phyloP scores from a whole-genome alignment of 148 eudicot species.

The Polygonum aviculare region DNA sequence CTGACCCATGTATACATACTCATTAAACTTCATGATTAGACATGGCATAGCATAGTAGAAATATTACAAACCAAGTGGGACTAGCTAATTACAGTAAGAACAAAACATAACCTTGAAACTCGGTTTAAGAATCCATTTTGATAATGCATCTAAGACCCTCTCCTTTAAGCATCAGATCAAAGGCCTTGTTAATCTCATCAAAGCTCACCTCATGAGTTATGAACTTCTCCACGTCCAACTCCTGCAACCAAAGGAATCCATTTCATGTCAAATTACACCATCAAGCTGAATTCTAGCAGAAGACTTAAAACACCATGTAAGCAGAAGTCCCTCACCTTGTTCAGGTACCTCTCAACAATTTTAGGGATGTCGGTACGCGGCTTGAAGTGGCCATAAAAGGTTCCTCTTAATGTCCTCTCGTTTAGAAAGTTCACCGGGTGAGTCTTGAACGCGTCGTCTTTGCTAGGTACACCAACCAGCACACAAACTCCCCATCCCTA shows the following conservation, averaged over 20 bases:
- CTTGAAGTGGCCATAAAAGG: slow-evolving; percentile 50
- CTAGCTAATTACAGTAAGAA: neutral
- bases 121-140: slow-evolving; percentile 26
- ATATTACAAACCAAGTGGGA: neutral
- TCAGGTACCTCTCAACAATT: slow-evolving; percentile 62
- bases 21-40: neutral
- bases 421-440: slow-evolving; percentile 39
- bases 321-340: slow-evolving; percentile 9
- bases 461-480: slow-evolving; percentile 51
- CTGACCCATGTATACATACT: too few species aligned
- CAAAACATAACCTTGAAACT: neutral
- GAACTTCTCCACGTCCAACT: slow-evolving; percentile 45
- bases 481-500: slow-evolving; percentile 63
- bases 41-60: neutral
- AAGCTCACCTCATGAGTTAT: slow-evolving; percentile 48
- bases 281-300: neutral
- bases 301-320: neutral
- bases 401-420: slow-evolving; percentile 44
- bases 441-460: slow-evolving; percentile 41
- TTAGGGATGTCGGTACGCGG: slow-evolving; percentile 36
- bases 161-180: slow-evolving; percentile 41
- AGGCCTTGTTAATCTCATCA: slow-evolving; percentile 55
- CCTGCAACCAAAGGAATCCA: slow-evolving; percentile 46
- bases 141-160: slow-evolving; percentile 52
- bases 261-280: neutral